Evolutionary conservation across 78 protist genomes (phyloP).

Genomic region (Dictyostelium brefeldianum): DNA sequence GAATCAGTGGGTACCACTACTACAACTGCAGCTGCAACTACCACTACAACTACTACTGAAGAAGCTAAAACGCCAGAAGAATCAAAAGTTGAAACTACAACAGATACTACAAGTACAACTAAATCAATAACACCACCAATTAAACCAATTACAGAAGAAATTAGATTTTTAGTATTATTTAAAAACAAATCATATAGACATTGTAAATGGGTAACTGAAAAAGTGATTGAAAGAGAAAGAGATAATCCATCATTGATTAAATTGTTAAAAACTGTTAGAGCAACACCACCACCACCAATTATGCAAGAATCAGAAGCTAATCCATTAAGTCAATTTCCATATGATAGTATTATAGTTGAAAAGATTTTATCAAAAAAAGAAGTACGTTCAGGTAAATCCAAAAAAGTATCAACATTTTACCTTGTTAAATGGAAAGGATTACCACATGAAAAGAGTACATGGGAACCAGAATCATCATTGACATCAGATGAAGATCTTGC

Average conservation of each 20-base stretch:
- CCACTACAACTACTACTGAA: not conserved
- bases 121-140: constrained; percentile 11
- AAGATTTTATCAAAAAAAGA: constrained; percentile 50
- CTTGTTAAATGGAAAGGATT: constrained; percentile 89
- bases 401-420: not conserved
- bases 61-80: not conserved
- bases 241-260: not conserved
- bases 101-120: not conserved
- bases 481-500: constrained; percentile 6
- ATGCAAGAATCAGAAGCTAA: constrained; percentile 65
- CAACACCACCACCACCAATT: constrained; percentile 7
- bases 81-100: not conserved
- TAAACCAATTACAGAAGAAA: not conserved
- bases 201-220: constrained; percentile 68
- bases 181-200: constrained; percentile 49
- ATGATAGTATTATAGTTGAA: constrained; percentile 50
- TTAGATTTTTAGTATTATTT: constrained; percentile 48
- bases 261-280: constrained; percentile 22
- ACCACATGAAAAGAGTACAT: constrained; percentile 86
- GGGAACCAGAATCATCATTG: constrained; percentile 65
- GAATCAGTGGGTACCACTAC: no score
- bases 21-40: not conserved
- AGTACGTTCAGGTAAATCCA: not conserved
- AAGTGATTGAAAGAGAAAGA: constrained; percentile 28
- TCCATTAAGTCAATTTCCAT: constrained; percentile 41